A percentile compares a stretch with the other conserved stretches of the same genome.
Evolutionary conservation across 345 rosid genomes (phyloP).

Genomic region (Sisymbrium altissimum): DNA sequence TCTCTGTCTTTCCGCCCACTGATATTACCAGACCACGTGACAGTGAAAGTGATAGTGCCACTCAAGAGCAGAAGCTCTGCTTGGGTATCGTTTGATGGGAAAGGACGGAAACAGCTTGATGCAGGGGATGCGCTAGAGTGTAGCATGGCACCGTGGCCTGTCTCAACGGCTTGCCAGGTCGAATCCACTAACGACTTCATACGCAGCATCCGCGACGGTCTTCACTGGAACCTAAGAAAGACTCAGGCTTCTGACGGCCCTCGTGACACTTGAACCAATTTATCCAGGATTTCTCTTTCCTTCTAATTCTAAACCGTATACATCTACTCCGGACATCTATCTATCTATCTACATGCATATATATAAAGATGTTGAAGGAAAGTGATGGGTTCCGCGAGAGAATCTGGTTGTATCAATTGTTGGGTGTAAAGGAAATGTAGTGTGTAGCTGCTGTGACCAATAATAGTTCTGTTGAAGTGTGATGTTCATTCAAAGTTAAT

Average conservation of each 20-base stretch:
- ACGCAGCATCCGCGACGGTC: conserved; percentile 90
- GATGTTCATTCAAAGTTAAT: not conserved
- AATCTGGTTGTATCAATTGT: conserved; percentile 5
- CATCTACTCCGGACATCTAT: not conserved
- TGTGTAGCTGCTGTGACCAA: conserved; percentile 14
- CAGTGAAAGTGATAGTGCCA: conserved; percentile 79
- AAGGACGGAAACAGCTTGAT: conserved; percentile 68
- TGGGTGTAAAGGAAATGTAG: conserved; percentile 13
- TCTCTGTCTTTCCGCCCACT: conserved; percentile 95
- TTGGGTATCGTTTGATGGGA: conserved; percentile 97
- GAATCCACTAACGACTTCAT: conserved; percentile 87
- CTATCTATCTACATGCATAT: conserved; percentile 5
- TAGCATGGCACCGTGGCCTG: conserved; percentile 99
- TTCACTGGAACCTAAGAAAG: conserved; percentile 93
- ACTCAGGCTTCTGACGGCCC: conserved; percentile 82
- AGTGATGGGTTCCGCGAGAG: not conserved
- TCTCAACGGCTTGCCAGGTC: conserved; percentile 81
- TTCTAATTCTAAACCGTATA: not conserved
- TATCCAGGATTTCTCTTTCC: not conserved
- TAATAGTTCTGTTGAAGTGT: conserved; percentile 3
- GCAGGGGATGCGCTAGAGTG: conserved; percentile 94
- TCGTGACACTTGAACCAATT: conserved; percentile 30
- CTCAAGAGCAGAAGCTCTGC: conserved; percentile 88
- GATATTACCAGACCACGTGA: conserved; percentile 91
- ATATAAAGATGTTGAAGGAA: conserved; percentile 3